phyloP scores from a whole-genome alignment of 2,329 filamentous ascomycete species.

The Chrysoporthe puriensis region DNA sequence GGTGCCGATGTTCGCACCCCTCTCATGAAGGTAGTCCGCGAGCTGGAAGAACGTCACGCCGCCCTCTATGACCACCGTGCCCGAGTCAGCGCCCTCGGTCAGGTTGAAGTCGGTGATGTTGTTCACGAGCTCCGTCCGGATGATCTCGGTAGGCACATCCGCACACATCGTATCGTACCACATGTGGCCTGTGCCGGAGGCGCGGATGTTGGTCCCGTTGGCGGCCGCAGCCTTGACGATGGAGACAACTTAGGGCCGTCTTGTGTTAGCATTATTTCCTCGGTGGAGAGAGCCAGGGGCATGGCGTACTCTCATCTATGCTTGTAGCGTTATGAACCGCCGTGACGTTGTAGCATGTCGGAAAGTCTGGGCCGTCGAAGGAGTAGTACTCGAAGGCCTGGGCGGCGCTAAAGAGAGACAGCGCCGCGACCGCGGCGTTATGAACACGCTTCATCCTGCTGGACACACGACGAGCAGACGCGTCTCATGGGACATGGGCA shows the following conservation, averaged over 20 bases:
- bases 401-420: slow-evolving; percentile 18
- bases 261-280: slow-evolving; percentile 3
- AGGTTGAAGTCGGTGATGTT: slow-evolving; percentile 57
- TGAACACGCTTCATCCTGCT: slow-evolving; percentile 17
- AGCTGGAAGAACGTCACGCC: slow-evolving; percentile 57
- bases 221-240: slow-evolving; percentile 47
- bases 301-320: slow-evolving; percentile 44
- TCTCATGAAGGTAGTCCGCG: slow-evolving; percentile 52
- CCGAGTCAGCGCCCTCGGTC: slow-evolving; percentile 39
- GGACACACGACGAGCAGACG: background rate
- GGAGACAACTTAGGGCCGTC: slow-evolving; percentile 30
- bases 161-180: slow-evolving; percentile 59
- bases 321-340: slow-evolving; percentile 48
- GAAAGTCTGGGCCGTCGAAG: slow-evolving; percentile 53
- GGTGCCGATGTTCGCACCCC: slow-evolving; percentile 51
- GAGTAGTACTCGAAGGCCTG: slow-evolving; percentile 46
- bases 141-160: slow-evolving; percentile 52
- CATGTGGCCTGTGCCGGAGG: slow-evolving; percentile 55
- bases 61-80: slow-evolving; percentile 53
- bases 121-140: slow-evolving; percentile 62
- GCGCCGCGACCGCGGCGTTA: slow-evolving; percentile 15
- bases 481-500: background rate
- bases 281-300: background rate
- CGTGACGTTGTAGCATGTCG: slow-evolving; percentile 51
- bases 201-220: slow-evolving; percentile 47